Evolutionary conservation across 2,329 filamentous ascomycete species (phyloP).

Genomic region (Arthrobotrys sphaeroides): DNA sequence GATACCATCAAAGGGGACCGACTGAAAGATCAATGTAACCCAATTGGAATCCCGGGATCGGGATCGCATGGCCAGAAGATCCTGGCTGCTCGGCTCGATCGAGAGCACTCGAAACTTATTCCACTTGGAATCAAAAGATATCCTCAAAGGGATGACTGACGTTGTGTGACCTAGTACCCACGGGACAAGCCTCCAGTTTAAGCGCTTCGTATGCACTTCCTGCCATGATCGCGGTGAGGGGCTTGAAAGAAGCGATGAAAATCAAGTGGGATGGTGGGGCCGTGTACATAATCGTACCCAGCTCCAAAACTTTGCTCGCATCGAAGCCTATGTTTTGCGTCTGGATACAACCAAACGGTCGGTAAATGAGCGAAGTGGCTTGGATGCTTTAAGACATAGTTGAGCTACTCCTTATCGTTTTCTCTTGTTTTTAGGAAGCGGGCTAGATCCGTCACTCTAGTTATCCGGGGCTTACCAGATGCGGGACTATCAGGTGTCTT

Average conservation of each 20-base stretch:
- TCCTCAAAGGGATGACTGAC: not conserved
- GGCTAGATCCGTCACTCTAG: slow-evolving; percentile 18
- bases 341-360: slow-evolving; percentile 35
- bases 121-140: slow-evolving; percentile 24
- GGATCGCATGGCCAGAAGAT: not conserved
- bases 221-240: not conserved
- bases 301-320: not conserved
- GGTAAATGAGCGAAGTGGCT: slow-evolving; percentile 30
- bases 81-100: not conserved
- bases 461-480: slow-evolving; percentile 22
- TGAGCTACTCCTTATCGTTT: not conserved
- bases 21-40: not conserved
- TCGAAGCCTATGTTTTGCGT: slow-evolving; percentile 1
- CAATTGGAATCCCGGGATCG: not conserved
- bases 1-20: not conserved
- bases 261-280: slow-evolving; percentile 7
- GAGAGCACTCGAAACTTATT: slow-evolving; percentile 5
- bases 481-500: not conserved
- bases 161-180: not conserved
- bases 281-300: not conserved
- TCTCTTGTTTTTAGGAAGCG: not conserved
- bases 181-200: not conserved
- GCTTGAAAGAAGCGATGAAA: not conserved
- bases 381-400: slow-evolving; percentile 5
- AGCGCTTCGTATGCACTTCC: not conserved